These are phyloP conservation scores for Aristolochia contorta DNA, from an alignment of 164 flowering plant genomes.

Conservation along the genomic window DNA sequence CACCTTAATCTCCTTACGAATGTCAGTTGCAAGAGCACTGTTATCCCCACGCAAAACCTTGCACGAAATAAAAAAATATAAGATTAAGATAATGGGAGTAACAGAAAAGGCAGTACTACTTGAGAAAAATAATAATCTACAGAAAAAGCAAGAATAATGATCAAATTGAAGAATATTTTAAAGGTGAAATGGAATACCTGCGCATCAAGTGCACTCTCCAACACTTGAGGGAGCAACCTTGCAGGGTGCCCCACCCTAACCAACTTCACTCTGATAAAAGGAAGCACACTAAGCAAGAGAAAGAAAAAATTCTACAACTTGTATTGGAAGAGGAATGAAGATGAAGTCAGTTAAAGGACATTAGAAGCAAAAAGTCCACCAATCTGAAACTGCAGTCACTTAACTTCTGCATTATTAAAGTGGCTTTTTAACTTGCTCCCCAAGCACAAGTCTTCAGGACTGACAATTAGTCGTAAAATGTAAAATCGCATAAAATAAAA, in stretches of 20 bases:
- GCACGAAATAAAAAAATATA: constrained; percentile 5
- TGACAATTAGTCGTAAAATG: no score
- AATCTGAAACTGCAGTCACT: no score
- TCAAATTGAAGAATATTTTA: neutral
- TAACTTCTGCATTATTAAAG: no score
- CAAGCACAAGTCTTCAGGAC: no score
- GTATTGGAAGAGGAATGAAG: no score
- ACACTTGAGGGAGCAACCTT: constrained; percentile 91
- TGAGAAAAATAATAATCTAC: neutral
- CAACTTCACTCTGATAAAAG: constrained; percentile 55
- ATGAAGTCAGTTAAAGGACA: no score
- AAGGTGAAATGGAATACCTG: constrained; percentile 38
- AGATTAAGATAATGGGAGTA: neutral
- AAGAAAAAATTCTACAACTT: no score
- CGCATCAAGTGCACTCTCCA: constrained; percentile 96
- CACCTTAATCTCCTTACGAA: constrained; percentile 99
- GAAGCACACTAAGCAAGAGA: no score
- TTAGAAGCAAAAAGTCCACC: no score
- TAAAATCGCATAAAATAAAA: no score
- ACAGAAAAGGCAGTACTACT: neutral
- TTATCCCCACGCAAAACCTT: constrained; percentile 93
- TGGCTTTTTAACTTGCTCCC: no score
- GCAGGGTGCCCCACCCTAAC: constrained; percentile 99
- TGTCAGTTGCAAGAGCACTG: constrained; percentile 89
- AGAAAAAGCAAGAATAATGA: neutral